These are phyloP conservation scores for Sanguinoderma infundibulare DNA, from an alignment of 1,284 basidiomycete species.

Conservation along the genomic window DNA sequence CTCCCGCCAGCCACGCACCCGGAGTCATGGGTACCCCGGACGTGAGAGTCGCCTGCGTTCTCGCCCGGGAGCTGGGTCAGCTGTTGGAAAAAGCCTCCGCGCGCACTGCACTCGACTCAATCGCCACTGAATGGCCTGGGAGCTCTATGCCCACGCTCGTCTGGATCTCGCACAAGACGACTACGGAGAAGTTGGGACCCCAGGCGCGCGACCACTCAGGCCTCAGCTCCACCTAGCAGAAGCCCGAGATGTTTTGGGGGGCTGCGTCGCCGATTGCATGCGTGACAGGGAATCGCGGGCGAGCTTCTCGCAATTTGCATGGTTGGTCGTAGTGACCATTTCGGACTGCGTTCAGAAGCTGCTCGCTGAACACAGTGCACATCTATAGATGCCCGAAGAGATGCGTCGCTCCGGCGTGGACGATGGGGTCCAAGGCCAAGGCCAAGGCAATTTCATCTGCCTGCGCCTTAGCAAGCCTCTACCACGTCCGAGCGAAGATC, in stretches of 20 bases:
- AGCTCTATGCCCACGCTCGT: not conserved
- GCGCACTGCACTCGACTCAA: conserved; percentile 1
- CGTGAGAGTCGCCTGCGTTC: conserved; percentile 2
- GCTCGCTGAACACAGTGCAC: not conserved
- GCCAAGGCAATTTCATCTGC: not conserved
- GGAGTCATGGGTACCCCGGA: conserved; percentile 5
- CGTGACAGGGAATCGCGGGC: not conserved
- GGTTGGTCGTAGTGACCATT: no score
- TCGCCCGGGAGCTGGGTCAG: not conserved
- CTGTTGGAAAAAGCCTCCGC: not conserved
- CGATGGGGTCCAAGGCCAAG: not conserved
- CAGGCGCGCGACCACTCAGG: not conserved
- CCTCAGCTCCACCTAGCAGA: not conserved
- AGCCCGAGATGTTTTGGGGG: not conserved
- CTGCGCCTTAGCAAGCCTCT: not conserved
- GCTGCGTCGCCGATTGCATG: no score
- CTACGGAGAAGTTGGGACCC: not conserved
- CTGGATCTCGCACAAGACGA: not conserved
- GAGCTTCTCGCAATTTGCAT: not conserved
- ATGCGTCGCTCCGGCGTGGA: not conserved
- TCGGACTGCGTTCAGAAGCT: no score
- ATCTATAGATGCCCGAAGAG: not conserved
- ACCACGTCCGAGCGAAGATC: not conserved
- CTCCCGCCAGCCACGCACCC: not conserved
- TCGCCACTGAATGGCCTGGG: conserved; percentile 4